Conservation (phyloP, 495 filamentous ascomycete species). For the Daldinia grandis region DNA sequence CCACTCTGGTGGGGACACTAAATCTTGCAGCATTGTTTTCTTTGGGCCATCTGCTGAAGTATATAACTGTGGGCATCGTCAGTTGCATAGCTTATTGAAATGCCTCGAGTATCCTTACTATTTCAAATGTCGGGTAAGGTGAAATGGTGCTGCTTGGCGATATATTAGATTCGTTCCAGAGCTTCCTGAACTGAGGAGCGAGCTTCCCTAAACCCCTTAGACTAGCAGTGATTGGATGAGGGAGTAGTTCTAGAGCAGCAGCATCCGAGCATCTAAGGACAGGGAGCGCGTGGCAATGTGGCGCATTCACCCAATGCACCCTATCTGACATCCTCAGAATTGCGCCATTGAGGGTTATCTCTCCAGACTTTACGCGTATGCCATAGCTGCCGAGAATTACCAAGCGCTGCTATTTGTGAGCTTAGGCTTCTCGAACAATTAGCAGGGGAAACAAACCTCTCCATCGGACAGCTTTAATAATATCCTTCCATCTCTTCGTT, state of each 20-base stretch:
- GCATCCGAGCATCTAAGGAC: slow-evolving; percentile 67
- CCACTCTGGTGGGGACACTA: slow-evolving; percentile 74
- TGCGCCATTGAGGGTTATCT: slow-evolving; percentile 73
- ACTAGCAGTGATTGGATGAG: slow-evolving; percentile 60
- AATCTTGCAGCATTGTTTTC: slow-evolving; percentile 60
- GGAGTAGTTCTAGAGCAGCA: slow-evolving; percentile 59
- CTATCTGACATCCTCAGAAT: slow-evolving; percentile 62
- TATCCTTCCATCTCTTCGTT: slow-evolving; percentile 47
- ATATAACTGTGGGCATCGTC: slow-evolving; percentile 50
- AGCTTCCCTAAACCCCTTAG: slow-evolving; percentile 67
- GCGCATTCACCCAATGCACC: slow-evolving; percentile 71
- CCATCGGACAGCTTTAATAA: slow-evolving; percentile 52
- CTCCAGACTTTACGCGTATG: slow-evolving; percentile 65
- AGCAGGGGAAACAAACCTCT: slow-evolving; percentile 49
- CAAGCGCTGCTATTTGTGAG: slow-evolving; percentile 59
- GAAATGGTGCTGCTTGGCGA: neutral
- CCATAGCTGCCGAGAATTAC: slow-evolving; percentile 79
- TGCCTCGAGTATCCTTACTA: slow-evolving; percentile 40
- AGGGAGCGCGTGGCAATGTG: slow-evolving; percentile 79
- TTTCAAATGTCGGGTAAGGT: slow-evolving; percentile 48
- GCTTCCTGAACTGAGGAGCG: slow-evolving; percentile 72
- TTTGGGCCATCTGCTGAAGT: slow-evolving; percentile 56
- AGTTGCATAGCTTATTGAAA: slow-evolving; percentile 14
- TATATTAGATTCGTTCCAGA: slow-evolving; percentile 70
- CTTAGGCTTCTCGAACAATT: slow-evolving; percentile 3